These are phyloP conservation scores for Mortierella sp. DNA, from an alignment of 371 early-diverging fungal genomes.

Conservation along the genomic window DNA sequence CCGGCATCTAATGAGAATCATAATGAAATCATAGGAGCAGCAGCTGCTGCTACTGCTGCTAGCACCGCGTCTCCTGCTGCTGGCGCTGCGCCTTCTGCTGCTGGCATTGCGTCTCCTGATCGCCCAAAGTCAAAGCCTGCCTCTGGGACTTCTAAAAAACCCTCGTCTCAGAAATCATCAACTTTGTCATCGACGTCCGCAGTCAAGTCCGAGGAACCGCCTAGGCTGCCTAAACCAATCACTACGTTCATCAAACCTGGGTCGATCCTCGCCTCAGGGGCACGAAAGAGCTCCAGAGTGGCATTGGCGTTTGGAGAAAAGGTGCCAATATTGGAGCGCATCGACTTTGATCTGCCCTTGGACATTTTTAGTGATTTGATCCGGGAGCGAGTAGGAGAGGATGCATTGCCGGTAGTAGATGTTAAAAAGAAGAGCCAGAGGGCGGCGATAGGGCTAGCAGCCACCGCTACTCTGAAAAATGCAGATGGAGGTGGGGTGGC, in stretches of 20 bases:
- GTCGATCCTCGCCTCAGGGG: slow-evolving; percentile 24
- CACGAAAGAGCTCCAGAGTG: slow-evolving; percentile 54
- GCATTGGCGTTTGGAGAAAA: slow-evolving; percentile 66
- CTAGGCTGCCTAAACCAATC: slow-evolving; percentile 39
- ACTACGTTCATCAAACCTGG: slow-evolving; percentile 45
- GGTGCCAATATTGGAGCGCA: slow-evolving; percentile 58
- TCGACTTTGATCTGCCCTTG: slow-evolving; percentile 63
- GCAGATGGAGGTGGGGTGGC: background rate
- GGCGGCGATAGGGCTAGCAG: background rate
- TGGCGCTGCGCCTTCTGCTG: background rate
- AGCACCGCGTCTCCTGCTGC: background rate
- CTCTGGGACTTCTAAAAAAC: background rate
- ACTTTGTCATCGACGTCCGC: background rate
- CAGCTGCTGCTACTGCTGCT: background rate
- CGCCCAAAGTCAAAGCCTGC: background rate
- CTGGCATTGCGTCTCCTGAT: background rate
- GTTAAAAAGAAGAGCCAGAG: background rate
- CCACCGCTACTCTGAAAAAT: background rate
- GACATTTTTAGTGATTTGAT: slow-evolving; percentile 50
- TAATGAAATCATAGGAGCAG: background rate
- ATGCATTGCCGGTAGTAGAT: background rate
- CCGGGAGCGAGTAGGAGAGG: slow-evolving; percentile 22
- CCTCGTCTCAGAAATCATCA: slow-evolving; percentile 4
- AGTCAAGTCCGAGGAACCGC: slow-evolving; percentile 13
- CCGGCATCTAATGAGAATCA: background rate